These are phyloP conservation scores for Penicillium goetzii DNA, from an alignment of 495 filamentous ascomycete genomes.

Conservation along the genomic window DNA sequence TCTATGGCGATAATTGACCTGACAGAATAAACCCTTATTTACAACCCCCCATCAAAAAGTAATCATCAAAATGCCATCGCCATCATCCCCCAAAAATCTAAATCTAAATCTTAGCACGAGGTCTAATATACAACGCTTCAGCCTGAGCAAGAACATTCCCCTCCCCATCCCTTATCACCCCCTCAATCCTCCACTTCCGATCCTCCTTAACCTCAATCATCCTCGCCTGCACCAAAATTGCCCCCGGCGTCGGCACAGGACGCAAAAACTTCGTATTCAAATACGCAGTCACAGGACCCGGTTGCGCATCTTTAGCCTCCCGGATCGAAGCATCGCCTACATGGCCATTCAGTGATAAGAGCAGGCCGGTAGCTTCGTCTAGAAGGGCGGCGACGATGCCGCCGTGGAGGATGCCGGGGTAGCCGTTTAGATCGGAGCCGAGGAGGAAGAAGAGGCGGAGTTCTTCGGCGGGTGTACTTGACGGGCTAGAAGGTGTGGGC, in stretches of 20 bases:
- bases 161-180: slow-evolving; percentile 42
- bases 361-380: slow-evolving; percentile 58
- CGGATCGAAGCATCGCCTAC: slow-evolving; percentile 13
- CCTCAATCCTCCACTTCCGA: slow-evolving; percentile 52
- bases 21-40: neutral
- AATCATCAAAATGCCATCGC: neutral
- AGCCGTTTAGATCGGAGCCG: slow-evolving; percentile 57
- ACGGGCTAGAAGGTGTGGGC: neutral
- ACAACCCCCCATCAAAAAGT: neutral
- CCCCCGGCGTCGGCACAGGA: slow-evolving; percentile 57
- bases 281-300: slow-evolving; percentile 55
- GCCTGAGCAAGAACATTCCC: slow-evolving; percentile 47
- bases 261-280: slow-evolving; percentile 59
- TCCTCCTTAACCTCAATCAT: slow-evolving; percentile 41
- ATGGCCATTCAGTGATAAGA: slow-evolving; percentile 28
- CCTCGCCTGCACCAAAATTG: slow-evolving; percentile 53
- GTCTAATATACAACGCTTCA: slow-evolving; percentile 50
- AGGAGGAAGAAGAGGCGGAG: slow-evolving; percentile 38
- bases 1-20: too few species aligned
- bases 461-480: slow-evolving; percentile 29
- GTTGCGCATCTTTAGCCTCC: neutral
- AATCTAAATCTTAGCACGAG: slow-evolving; percentile 32
- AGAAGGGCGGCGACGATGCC: slow-evolving; percentile 59
- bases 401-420: slow-evolving; percentile 55
- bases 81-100: neutral